These are phyloP conservation scores for Geranium rotundifolium DNA, from an alignment of 345 rosid genomes.

Conservation along the genomic window DNA sequence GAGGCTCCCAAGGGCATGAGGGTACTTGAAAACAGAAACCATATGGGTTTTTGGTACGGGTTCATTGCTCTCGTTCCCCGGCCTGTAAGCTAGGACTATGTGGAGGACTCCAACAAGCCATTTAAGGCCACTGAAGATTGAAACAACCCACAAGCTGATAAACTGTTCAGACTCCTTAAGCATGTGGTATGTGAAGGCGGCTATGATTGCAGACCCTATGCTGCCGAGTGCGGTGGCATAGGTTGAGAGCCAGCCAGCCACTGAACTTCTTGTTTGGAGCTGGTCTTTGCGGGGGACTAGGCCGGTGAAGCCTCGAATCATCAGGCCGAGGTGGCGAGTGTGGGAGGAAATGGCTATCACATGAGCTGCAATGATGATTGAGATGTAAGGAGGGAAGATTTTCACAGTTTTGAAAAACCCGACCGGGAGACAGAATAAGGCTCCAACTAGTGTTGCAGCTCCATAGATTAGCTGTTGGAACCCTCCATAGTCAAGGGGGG, in stretches of 20 bases:
- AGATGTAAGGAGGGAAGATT: conserved; percentile 43
- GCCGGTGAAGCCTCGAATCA: conserved; percentile 35
- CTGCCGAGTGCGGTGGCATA: conserved; percentile 40
- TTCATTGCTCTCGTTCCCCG: conserved; percentile 8
- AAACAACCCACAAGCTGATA: conserved; percentile 46
- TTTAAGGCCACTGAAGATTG: conserved; percentile 47
- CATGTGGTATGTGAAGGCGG: conserved; percentile 49
- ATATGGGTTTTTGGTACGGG: conserved; percentile 13
- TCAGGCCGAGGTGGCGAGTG: conserved; percentile 42
- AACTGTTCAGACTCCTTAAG: conserved; percentile 26
- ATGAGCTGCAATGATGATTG: conserved; percentile 23
- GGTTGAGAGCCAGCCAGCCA: conserved; percentile 53
- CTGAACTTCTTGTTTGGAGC: conserved; percentile 21
- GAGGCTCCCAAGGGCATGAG: conserved; percentile 36
- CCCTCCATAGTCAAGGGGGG: conserved; percentile 30
- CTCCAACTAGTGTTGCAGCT: conserved; percentile 38
- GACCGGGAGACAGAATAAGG: conserved; percentile 42
- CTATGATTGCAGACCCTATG: conserved; percentile 43
- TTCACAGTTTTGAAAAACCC: conserved; percentile 40
- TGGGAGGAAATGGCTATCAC: conserved; percentile 34
- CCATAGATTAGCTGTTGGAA: conserved; percentile 26
- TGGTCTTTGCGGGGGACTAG: conserved; percentile 14
- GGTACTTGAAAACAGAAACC: conserved; percentile 29
- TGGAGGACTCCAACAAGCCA: conserved; percentile 43
- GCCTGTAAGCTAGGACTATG: conserved; percentile 15